Evolutionary conservation across 2,329 filamentous ascomycete genomes (phyloP).

Genomic region (Fusarium pseudocircinatum): DNA sequence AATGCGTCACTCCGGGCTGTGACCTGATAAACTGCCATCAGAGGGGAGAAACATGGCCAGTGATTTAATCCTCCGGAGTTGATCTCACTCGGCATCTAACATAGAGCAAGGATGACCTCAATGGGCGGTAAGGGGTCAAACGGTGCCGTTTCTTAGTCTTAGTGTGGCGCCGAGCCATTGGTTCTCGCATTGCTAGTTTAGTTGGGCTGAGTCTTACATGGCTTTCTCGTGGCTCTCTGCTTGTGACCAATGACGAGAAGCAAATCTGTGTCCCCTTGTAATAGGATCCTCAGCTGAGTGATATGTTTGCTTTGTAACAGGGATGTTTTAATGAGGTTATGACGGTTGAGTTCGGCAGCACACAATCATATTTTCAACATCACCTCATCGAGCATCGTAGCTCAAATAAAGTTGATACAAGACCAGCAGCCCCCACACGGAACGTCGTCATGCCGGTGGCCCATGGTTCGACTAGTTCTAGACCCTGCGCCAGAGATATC

Average conservation of each 20-base stretch:
- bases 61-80: slow-evolving; percentile 7
- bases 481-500: slow-evolving; percentile 4
- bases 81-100: background rate
- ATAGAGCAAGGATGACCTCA: background rate
- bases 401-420: slow-evolving; percentile 4
- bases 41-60: slow-evolving; percentile 2
- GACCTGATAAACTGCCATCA: slow-evolving; percentile 1
- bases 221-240: slow-evolving; percentile 30
- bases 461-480: slow-evolving; percentile 13
- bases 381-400: background rate
- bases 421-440: slow-evolving; percentile 8
- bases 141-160: slow-evolving; percentile 8
- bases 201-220: slow-evolving; percentile 39
- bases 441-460: slow-evolving; percentile 15
- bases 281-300: slow-evolving; percentile 20
- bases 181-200: slow-evolving; percentile 25
- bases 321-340: background rate
- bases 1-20: slow-evolving; percentile 23
- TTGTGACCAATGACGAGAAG: slow-evolving; percentile 14
- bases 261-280: slow-evolving; percentile 4
- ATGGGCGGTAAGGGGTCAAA: slow-evolving; percentile 21
- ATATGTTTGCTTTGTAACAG: background rate
- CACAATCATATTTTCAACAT: background rate
- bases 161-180: slow-evolving; percentile 34
- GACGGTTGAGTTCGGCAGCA: background rate